Evolutionary conservation across 2,329 filamentous ascomycete genomes (phyloP).

Genomic region (Fusarium sp.): DNA sequence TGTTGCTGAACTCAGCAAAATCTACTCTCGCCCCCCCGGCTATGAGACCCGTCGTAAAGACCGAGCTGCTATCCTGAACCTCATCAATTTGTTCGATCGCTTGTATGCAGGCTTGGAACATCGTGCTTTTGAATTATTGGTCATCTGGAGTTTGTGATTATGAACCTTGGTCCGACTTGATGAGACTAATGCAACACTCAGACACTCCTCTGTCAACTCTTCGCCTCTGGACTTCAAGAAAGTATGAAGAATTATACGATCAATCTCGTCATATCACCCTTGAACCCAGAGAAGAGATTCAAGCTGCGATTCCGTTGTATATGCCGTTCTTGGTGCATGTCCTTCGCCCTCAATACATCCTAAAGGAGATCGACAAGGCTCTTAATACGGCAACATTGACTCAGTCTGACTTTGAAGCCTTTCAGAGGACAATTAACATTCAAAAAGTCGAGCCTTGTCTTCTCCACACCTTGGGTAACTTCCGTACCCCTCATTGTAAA

Average conservation of each 20-base stretch:
- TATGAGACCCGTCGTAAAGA: conserved; percentile 2
- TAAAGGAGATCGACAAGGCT: neutral
- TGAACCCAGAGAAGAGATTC: conserved; percentile 10
- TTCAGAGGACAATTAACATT: neutral
- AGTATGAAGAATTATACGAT: neutral
- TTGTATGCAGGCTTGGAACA: conserved; percentile 5
- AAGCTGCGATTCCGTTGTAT: conserved; percentile 5
- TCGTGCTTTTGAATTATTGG: conserved; percentile 9
- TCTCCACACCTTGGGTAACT: conserved; percentile 3
- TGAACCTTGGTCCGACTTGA: neutral
- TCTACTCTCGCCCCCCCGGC: neutral
- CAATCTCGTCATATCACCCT: neutral
- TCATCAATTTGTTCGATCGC: conserved; percentile 3
- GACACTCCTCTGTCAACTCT: conserved; percentile 7
- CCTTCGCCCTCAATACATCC: neutral
- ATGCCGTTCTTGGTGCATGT: conserved; percentile 16
- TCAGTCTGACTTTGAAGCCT: conserved; percentile 1
- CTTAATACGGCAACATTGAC: neutral
- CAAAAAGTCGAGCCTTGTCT: neutral
- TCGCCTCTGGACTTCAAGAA: neutral
- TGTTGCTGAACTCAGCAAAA: neutral
- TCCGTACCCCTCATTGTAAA: conserved; percentile 1
- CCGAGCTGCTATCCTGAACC: neutral
- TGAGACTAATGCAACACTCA: neutral
- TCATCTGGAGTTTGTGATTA: conserved; percentile 6